Evolutionary conservation across 176 grass and related monocot genomes (phyloP), one percentile per base, ranked within the genome.

Genomic region (Musa troglodytarum): DNA sequence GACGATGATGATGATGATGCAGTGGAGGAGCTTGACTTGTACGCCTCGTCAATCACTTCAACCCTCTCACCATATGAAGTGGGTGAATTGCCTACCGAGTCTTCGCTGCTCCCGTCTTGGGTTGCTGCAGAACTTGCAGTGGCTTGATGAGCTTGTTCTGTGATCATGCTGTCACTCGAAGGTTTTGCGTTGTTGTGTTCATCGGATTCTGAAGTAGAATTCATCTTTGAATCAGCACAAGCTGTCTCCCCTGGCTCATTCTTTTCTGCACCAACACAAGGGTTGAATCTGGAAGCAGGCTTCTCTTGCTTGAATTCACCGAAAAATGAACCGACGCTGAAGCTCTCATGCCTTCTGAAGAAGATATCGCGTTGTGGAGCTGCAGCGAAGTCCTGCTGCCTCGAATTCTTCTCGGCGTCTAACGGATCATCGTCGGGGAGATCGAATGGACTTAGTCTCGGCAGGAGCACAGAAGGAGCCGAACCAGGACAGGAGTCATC

Each of bases 371-470:
- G 81, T 54, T 85, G 90, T 65, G 88, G 82, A 80, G 72, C 76
- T 25, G 11, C 13, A 70, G 61, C 65, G 61, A 76, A 77, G 26
- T 92, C 82, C 26, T 57, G 57, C 16, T 85, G 68, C 28, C 26
- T 83, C 73, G 72, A 81, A 55, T 67, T 87, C 50, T 94, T 85
- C 22, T n/a, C 81, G 76, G 74, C 82, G 56, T 69, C 77, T 10
- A 65, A 75, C 56, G 81, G 71, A 25, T 93, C 90, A 82, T 83
- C 65, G 68, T 83, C 65, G 68, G 82, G 88, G 83, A 89, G 78
- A 70, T 98, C 94, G 81, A 98, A 98, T 28, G 88, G 88, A 53
- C 91, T 93, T 57, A 68, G 83, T 81, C 84, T 76, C 58, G 88
- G 69, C 65, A 85, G 86, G 62, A 91, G 75, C 67, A 98, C 78